Evolutionary conservation across 164 flowering plant genomes (phyloP).

Genomic region (Chimonanthus praecox): DNA sequence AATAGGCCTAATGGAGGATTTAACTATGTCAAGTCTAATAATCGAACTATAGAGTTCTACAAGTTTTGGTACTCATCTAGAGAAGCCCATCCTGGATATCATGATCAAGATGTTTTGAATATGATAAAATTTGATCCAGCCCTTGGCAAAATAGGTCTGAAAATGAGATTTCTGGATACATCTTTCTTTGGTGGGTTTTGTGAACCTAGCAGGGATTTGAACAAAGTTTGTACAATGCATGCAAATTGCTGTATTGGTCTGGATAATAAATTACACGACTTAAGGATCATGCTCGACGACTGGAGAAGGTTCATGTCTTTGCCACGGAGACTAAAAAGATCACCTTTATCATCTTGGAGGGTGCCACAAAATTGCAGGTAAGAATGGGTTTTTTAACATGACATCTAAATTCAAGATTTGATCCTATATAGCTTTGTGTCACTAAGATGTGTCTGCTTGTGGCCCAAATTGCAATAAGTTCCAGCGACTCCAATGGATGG

Average conservation of each 20-base stretch:
- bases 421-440: neutral
- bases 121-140: conserved; percentile 45
- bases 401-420: neutral
- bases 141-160: conserved; percentile 35
- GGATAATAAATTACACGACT: conserved; percentile 63
- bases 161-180: conserved; percentile 60
- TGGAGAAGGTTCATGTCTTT: conserved; percentile 57
- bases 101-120: conserved; percentile 83
- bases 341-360: conserved; percentile 39
- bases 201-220: conserved; percentile 64
- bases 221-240: conserved; percentile 82
- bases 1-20: conserved; percentile 85
- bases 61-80: conserved; percentile 66
- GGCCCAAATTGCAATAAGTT: neutral
- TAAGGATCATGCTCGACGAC: conserved; percentile 60
- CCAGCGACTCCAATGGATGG: neutral
- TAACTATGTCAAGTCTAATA: conserved; percentile 60
- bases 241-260: conserved; percentile 77
- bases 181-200: conserved; percentile 78
- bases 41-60: conserved; percentile 60
- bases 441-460: neutral
- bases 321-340: conserved; percentile 31
- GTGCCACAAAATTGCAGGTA: conserved; percentile 79
- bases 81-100: conserved; percentile 42
- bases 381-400: neutral